Evolutionary conservation across 768 basidiomycete genomes (phyloP), one percentile per base, ranked within the genome.

Genomic region (Favolaschia claudopus): DNA sequence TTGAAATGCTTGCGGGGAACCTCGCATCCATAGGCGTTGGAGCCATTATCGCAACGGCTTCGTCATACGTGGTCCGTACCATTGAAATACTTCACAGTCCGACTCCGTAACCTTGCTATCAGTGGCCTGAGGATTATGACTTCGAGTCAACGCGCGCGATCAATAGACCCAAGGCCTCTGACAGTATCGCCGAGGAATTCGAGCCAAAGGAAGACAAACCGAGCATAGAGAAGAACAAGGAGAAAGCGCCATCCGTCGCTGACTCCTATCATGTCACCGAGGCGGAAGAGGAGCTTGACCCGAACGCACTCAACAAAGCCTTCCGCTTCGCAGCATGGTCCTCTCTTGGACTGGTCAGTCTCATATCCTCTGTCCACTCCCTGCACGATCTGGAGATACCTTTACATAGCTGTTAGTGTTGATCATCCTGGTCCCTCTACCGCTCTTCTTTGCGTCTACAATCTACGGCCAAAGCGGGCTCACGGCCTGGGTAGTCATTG

Each of bases 1-100:
- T 63, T 25, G 78, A 79, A 67, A 96, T 97, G 93, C 80, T 97
- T 15, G 88, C 93, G 0, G 95, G 95, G 3, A 95, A 96, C 74
- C 76, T 96, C n/a, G 89, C 88, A 2, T 88, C 93, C 2, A 92
- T 96, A 63, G 89, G 85, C 25, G 79, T 91, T 13, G 92, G 93
- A 8, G 93, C 83, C 4, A 88, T 97, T 52, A 78, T 97, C 61
- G 83, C 93, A 3, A 79, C 87, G 22, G 77, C 74, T 4, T 74
- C 82, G 32, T 93, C 93, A 0, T 70, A 86, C 42, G 77, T 95
- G 22, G 89, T 89, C 68, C 56, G 85, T 73, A 17, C 22, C 6
- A 13, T 43, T 47, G 29, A 58, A 13, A 10, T 13, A 42, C 46
- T 24, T 33, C 14, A 19, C 25, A 17, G 8, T 13, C 20, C 31